A percentile compares a stretch with the other conserved stretches of the same genome.
Evolutionary conservation across 192 early-diverging fungal species (phyloP).

Genomic region (Gryganskiella cystojenkinii): DNA sequence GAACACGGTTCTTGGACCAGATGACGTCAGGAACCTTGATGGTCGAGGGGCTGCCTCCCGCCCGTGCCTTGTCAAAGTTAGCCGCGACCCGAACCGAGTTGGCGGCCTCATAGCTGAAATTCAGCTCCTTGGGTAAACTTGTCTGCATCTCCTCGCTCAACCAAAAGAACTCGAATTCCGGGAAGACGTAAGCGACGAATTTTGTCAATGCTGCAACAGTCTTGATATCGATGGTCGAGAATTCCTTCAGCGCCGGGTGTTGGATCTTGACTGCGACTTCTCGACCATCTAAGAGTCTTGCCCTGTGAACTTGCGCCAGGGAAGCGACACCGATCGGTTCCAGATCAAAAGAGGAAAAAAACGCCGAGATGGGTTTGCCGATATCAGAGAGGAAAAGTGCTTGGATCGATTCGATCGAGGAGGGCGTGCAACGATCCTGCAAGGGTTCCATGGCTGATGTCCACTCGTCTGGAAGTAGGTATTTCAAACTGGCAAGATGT

Average conservation of each 20-base stretch:
- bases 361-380: conserved; percentile 67
- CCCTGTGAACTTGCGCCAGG: conserved; percentile 93
- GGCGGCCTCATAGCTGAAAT: conserved; percentile 83
- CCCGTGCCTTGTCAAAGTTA: conserved; percentile 66
- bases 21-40: conserved; percentile 84
- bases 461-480: conserved; percentile 92
- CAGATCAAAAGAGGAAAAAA: conserved; percentile 85
- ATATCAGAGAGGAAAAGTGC: conserved; percentile 76
- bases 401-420: conserved; percentile 76
- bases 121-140: conserved; percentile 87
- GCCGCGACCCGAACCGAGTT: conserved; percentile 77
- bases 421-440: conserved; percentile 86
- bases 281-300: conserved; percentile 71
- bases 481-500: conserved; percentile 56
- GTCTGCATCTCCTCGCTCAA: conserved; percentile 86
- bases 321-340: conserved; percentile 93
- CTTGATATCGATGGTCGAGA: conserved; percentile 84
- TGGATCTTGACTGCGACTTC: conserved; percentile 95
- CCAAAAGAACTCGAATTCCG: conserved; percentile 95
- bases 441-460: conserved; percentile 83
- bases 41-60: conserved; percentile 49
- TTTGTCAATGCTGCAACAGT: conserved; percentile 72
- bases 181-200: conserved; percentile 78
- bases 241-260: conserved; percentile 83
- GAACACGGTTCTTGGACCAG: conserved; percentile 79